Percentiles rank a stretch among this genome's conserved stretches.
phyloP scores from a whole-genome alignment of 768 basidiomycete species.

The Lactarius sanguifluus region DNA sequence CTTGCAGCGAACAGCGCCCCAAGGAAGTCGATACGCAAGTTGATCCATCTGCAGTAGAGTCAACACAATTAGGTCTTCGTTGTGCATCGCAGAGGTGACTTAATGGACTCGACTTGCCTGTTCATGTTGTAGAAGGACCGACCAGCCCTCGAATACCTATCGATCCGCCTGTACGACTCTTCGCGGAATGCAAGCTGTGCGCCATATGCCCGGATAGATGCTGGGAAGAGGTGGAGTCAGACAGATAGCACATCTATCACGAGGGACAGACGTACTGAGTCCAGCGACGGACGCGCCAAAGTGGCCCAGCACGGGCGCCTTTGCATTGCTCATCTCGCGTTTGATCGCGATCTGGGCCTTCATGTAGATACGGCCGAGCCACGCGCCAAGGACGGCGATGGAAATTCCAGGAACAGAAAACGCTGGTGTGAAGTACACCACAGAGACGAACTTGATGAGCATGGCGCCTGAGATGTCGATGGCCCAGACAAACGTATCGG shows the following conservation, averaged over 20 bases:
- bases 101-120: slow-evolving; percentile 35
- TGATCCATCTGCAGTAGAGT: slow-evolving; percentile 43
- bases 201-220: slow-evolving; percentile 56
- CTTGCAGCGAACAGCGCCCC: slow-evolving; percentile 50
- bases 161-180: slow-evolving; percentile 47
- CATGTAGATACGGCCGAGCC: slow-evolving; percentile 52
- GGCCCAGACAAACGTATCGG: slow-evolving; percentile 32
- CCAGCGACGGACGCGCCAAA: slow-evolving; percentile 55
- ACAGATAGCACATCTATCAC: neutral
- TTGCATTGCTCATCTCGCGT: slow-evolving; percentile 53
- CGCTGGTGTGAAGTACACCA: slow-evolving; percentile 40
- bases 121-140: slow-evolving; percentile 50
- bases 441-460: slow-evolving; percentile 40
- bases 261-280: slow-evolving; percentile 37
- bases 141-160: slow-evolving; percentile 45
- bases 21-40: slow-evolving; percentile 53
- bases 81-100: neutral
- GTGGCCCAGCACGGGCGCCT: slow-evolving; percentile 50
- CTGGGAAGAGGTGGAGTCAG: slow-evolving; percentile 25
- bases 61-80: neutral
- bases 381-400: slow-evolving; percentile 41
- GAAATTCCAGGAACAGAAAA: slow-evolving; percentile 43
- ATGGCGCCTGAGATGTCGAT: slow-evolving; percentile 38
- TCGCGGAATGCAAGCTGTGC: slow-evolving; percentile 45
- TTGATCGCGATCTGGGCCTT: slow-evolving; percentile 56